Evolutionary conservation across 1,284 basidiomycete genomes (phyloP).

Genomic region (Paramarasmius palmivorus): DNA sequence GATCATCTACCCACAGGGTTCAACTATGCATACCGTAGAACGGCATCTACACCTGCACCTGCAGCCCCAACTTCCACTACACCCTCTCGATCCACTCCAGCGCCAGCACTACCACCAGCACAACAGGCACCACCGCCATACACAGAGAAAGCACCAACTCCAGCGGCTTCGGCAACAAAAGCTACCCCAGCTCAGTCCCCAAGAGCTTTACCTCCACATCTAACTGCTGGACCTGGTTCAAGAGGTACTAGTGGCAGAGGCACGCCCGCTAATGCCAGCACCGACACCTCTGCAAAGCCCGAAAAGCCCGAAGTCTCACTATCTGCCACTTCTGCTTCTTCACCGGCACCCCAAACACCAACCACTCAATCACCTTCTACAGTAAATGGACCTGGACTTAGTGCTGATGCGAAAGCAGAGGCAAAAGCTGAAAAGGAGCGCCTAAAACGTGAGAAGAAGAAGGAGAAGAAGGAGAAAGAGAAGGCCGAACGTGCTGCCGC

Average conservation of each 20-base stretch:
- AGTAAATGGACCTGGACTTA: no score
- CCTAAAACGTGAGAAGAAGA: constrained; percentile 54
- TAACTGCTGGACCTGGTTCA: neutral
- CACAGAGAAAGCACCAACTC: constrained; percentile 33
- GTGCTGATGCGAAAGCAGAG: constrained; percentile 20
- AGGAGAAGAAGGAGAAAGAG: constrained; percentile 54
- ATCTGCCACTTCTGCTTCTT: constrained; percentile 26
- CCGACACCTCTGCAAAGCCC: constrained; percentile 36
- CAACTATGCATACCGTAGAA: constrained; percentile 92
- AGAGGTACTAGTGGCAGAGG: neutral
- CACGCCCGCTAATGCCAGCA: constrained; percentile 4
- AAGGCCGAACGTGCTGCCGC: constrained; percentile 9
- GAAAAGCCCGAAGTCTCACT: constrained; percentile 26
- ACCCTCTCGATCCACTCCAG: constrained; percentile 17
- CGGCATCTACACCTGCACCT: constrained; percentile 48
- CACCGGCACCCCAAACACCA: constrained; percentile 33
- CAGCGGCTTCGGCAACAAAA: no score
- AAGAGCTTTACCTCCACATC: neutral
- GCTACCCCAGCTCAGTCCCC: neutral
- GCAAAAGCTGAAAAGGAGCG: constrained; percentile 49
- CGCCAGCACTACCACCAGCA: neutral
- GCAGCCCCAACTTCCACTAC: constrained; percentile 23
- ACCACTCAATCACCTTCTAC: constrained; percentile 27
- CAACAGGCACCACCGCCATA: no score
- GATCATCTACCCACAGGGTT: constrained; percentile 63